Evolutionary conservation across 2,329 filamentous ascomycete species (phyloP).

Genomic region (Clonostachys sp.): DNA sequence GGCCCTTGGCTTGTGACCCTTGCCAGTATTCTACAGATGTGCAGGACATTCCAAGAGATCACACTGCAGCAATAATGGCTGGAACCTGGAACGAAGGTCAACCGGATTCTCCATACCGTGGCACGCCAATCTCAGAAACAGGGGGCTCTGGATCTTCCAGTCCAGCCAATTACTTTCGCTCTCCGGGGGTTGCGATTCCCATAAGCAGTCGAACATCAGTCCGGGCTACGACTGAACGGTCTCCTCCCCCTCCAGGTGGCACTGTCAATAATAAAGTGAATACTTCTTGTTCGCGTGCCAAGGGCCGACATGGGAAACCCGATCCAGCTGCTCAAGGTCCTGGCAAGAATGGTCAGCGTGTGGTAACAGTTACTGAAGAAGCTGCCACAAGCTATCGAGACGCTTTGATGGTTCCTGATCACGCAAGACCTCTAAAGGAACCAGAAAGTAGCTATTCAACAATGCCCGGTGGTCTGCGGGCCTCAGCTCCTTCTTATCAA

Average conservation of each 20-base stretch:
- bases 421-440: neutral
- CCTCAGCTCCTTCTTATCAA: slow-evolving; percentile 10
- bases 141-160: neutral
- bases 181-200: too few relatives aligned
- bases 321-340: too few relatives aligned
- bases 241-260: too few relatives aligned
- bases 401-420: neutral
- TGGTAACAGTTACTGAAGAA: neutral
- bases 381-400: neutral
- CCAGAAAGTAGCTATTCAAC: slow-evolving; percentile 1
- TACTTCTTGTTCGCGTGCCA: too few relatives aligned
- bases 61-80: slow-evolving; percentile 48
- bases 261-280: too few relatives aligned
- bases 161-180: neutral
- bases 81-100: slow-evolving; percentile 62
- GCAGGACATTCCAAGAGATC: slow-evolving; percentile 30
- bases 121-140: slow-evolving; percentile 12
- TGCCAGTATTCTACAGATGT: slow-evolving; percentile 5
- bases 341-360: too few relatives aligned
- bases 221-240: neutral
- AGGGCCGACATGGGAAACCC: too few relatives aligned
- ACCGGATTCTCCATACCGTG: slow-evolving; percentile 46
- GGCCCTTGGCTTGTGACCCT: slow-evolving; percentile 6
- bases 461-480: too few relatives aligned
- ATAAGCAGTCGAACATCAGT: neutral